A percentile compares a stretch with the other conserved stretches of the same genome.
These are phyloP conservation scores for Agaricales sp. DNA, from an alignment of 1,284 basidiomycete species.

Conservation along the genomic window DNA sequence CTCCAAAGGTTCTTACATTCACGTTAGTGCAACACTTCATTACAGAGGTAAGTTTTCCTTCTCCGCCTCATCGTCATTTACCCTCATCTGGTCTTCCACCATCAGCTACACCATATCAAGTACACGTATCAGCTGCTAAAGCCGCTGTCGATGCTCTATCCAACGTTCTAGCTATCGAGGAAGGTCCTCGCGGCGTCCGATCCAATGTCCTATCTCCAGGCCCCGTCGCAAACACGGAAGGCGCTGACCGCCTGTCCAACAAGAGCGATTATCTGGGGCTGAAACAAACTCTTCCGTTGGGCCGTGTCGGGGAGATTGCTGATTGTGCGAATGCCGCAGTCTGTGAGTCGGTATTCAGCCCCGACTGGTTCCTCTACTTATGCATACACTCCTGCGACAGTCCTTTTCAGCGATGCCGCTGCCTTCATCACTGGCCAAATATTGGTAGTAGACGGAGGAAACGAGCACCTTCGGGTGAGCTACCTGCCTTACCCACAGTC, in stretches of 20 bases:
- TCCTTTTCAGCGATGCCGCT: slow-evolving; percentile 89
- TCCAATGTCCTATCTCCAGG: slow-evolving; percentile 90
- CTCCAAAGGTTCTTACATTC: slow-evolving; percentile 77
- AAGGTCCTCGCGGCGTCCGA: slow-evolving; percentile 89
- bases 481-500: slow-evolving; percentile 56
- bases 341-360: no score
- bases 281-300: slow-evolving; percentile 36
- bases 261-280: slow-evolving; percentile 17
- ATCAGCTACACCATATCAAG: slow-evolving; percentile 79
- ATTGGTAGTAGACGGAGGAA: slow-evolving; percentile 58
- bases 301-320: slow-evolving; percentile 53
- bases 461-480: slow-evolving; percentile 39
- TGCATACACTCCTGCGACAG: slow-evolving; percentile 21
- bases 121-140: slow-evolving; percentile 91
- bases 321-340: slow-evolving; percentile 67
- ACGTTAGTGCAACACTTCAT: slow-evolving; percentile 88
- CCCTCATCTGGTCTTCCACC: slow-evolving; percentile 3
- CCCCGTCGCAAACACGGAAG: slow-evolving; percentile 80
- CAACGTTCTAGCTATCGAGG: slow-evolving; percentile 81
- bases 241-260: slow-evolving; percentile 62
- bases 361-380: no score
- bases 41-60: slow-evolving; percentile 52
- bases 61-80: slow-evolving; percentile 3
- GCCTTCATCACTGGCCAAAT: slow-evolving; percentile 72
- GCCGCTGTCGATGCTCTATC: slow-evolving; percentile 88